Evolutionary conservation across 805 yeast genomes (phyloP).

Genomic region (Kluyveromyces siamensis): DNA sequence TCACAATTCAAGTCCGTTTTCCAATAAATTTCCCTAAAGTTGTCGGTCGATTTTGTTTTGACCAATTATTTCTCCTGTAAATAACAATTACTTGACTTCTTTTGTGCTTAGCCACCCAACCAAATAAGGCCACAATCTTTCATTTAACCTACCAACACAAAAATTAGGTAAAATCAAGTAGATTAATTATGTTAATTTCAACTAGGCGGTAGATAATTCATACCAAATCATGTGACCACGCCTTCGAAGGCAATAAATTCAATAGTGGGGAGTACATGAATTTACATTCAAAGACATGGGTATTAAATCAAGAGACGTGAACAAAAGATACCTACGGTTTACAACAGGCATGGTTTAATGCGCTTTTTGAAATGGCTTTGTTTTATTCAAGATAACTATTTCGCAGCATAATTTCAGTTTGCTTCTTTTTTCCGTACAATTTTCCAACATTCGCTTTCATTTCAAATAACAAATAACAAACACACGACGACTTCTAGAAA

Average conservation of each 20-base stretch:
- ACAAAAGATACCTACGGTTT: too few species aligned
- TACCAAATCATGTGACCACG: neutral
- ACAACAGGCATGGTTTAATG: neutral
- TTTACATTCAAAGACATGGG: neutral
- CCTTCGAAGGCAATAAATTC: neutral
- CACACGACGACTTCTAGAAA: neutral
- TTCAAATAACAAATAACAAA: neutral
- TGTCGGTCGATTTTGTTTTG: neutral
- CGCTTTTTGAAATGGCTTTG: neutral
- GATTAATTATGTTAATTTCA: neutral
- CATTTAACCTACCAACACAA: too few species aligned
- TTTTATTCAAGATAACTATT: too few species aligned
- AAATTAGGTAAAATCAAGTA: neutral
- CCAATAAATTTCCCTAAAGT: neutral
- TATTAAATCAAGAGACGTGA: too few species aligned
- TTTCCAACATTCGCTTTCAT: neutral
- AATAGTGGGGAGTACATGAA: too few species aligned
- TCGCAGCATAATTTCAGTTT: neutral
- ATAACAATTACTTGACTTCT: neutral
- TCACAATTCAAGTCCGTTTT: constrained; percentile 15
- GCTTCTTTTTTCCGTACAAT: neutral
- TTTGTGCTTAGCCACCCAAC: neutral
- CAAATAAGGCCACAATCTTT: too few species aligned
- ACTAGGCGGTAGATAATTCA: neutral
- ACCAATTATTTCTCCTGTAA: constrained; percentile 1